Evolutionary conservation across 2,329 filamentous ascomycete species (phyloP), one percentile per base, ranked within the genome.

Genomic region (Exophiala mesophila): DNA sequence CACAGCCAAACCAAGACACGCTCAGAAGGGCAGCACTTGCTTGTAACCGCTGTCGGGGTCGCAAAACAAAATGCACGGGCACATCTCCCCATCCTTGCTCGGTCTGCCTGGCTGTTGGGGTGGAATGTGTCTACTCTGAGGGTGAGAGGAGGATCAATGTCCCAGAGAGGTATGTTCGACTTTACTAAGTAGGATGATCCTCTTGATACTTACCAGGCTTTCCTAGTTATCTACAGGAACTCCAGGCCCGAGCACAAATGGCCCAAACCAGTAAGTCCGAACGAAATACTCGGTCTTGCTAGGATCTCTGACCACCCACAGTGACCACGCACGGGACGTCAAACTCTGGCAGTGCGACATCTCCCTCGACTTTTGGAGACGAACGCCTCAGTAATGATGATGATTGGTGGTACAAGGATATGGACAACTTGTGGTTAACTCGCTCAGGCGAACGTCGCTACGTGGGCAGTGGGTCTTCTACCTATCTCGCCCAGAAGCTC

Each of bases 361-460:
- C 47, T 4, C 56, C 52, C 15, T 52, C 44, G 4, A 50, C 36
- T 15, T 45, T 49, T 7, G 52, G 54, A 28, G 44, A 50, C 9
- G 59, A 61, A 18, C 28, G 45, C 2, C 45, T 54, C 3, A 37
- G 44, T n/a, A 59, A 63, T 26, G 55, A 61, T 20, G 63, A 65
- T 42, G 62, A 64, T 41, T 65, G 62, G 62, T 65, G 63, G 62
- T 64, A 61, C 32, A 61, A 64, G 39, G 62, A 58, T 5, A 59
- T 60, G 2, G 60, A 63, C 13, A 61, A 62, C 24, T 36, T 65
- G 4, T 55, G 64, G 6, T 36, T 65, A 13, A 63, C 61, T 21
- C 53, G 57, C 26, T 62, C 61, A 1, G 63, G 62, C 16, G 63
- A 65, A 40, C 59, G 60, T 33, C 62, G 60, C 18, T 64, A 57